Percentiles rank a stretch among this genome's conserved stretches.
These are phyloP conservation scores for Circinella umbellata DNA, from an alignment of 371 early-diverging fungal genomes.

Conservation along the genomic window DNA sequence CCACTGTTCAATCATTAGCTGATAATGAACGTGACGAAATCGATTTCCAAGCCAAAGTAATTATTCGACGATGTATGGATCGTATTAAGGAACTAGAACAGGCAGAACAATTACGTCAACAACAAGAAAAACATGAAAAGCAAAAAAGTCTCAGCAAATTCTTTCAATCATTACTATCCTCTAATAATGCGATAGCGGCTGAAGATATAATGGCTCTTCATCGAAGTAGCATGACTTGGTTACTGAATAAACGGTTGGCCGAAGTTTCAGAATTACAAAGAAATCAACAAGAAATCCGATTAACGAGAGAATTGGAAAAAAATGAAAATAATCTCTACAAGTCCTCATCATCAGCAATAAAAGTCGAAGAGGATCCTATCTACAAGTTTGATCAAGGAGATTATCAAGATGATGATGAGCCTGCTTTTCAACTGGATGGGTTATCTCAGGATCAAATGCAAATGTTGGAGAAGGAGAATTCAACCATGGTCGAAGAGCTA, in stretches of 20 bases:
- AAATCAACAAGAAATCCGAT: conserved; percentile 57
- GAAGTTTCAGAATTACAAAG: conserved; percentile 59
- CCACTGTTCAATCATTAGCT: conserved; percentile 35
- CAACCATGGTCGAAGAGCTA: conserved; percentile 59
- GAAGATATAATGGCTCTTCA: conserved; percentile 53
- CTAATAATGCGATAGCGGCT: conserved; percentile 12
- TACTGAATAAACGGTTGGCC: conserved; percentile 55
- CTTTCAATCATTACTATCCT: conserved; percentile 20
- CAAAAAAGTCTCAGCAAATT: conserved; percentile 28
- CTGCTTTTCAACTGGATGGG: conserved; percentile 40
- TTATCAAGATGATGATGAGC: conserved; percentile 9
- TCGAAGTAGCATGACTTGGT: conserved; percentile 58
- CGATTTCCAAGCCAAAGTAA: conserved; percentile 61
- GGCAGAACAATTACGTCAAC: conserved; percentile 38
- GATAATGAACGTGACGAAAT: conserved; percentile 64
- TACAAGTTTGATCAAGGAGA: neutral
- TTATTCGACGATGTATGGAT: conserved; percentile 58
- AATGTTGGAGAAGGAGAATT: conserved; percentile 67
- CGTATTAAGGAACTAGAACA: conserved; percentile 57
- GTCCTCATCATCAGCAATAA: conserved; percentile 8
- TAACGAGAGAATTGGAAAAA: conserved; percentile 55
- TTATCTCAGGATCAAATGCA: conserved; percentile 64
- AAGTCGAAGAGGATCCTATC: neutral
- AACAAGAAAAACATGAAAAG: conserved; percentile 12
- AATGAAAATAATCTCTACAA: conserved; percentile 47